Conservation (phyloP, 768 basidiomycete species). For the Mycena haematopus region DNA sequence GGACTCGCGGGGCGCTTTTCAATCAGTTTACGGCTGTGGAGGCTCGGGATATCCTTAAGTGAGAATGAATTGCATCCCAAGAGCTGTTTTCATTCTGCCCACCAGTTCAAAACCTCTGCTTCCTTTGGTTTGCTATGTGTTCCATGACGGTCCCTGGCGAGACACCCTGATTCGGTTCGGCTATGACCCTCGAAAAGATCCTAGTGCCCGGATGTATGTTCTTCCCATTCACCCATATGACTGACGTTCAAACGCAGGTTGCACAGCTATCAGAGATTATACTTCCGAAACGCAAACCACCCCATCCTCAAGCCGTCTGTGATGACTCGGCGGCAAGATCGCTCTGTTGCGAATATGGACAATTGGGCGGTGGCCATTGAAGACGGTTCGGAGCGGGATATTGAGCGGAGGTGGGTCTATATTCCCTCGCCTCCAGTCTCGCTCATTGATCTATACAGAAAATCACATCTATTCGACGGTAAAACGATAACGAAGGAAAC, state of each 20-base stretch:
- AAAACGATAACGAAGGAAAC: slow-evolving; percentile 79
- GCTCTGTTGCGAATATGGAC: slow-evolving; percentile 49
- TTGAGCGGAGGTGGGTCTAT: slow-evolving; percentile 49
- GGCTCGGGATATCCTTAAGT: slow-evolving; percentile 80
- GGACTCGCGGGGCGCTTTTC: slow-evolving; percentile 87
- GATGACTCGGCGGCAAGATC: slow-evolving; percentile 69
- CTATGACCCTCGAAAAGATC: slow-evolving; percentile 87
- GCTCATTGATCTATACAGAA: slow-evolving; percentile 42
- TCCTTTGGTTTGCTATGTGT: slow-evolving; percentile 84
- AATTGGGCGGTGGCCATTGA: slow-evolving; percentile 47
- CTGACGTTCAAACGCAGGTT: slow-evolving; percentile 4
- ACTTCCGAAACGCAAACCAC: slow-evolving; percentile 88
- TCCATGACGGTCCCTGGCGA: slow-evolving; percentile 93
- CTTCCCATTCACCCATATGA: background rate
- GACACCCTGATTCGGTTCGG: slow-evolving; percentile 86
- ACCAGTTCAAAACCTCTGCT: slow-evolving; percentile 81
- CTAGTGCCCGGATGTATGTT: slow-evolving; percentile 77
- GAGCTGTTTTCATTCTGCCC: slow-evolving; percentile 5
- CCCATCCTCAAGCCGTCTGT: slow-evolving; percentile 80
- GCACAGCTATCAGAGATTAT: slow-evolving; percentile 88
- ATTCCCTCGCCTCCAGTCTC: background rate
- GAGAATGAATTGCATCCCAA: slow-evolving; percentile 27
- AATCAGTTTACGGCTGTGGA: slow-evolving; percentile 80
- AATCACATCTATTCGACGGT: slow-evolving; percentile 91
- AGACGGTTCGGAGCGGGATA: slow-evolving; percentile 40